Percentiles rank a stretch among this genome's conserved stretches.
Evolutionary conservation across 495 filamentous ascomycete species (phyloP).

Genomic region (Ramalina peruviana): DNA sequence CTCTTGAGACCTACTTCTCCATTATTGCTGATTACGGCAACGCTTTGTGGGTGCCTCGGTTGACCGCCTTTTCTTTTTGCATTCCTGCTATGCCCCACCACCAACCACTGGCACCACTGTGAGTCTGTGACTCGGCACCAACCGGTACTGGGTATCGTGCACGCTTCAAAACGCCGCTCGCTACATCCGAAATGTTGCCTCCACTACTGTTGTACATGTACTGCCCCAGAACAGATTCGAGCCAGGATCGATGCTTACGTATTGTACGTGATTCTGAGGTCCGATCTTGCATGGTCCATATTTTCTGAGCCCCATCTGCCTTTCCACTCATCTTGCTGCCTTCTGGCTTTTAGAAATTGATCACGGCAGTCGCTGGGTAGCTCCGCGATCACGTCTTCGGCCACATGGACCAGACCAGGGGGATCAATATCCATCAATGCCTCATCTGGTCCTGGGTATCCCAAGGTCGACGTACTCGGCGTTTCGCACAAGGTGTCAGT

Average conservation of each 20-base stretch:
- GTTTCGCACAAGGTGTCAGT: constrained; percentile 54
- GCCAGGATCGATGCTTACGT: not conserved
- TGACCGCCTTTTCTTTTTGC: not conserved
- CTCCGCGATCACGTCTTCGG: constrained; percentile 50
- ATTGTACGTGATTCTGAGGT: constrained; percentile 36
- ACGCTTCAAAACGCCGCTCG: not conserved
- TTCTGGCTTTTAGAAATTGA: constrained; percentile 50
- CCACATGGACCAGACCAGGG: constrained; percentile 45
- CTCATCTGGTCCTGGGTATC: constrained; percentile 52
- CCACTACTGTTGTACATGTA: too few species aligned
- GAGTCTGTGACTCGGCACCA: too few species aligned
- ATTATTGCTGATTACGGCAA: too few species aligned
- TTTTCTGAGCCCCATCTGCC: constrained; percentile 51
- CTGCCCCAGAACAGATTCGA: too few species aligned
- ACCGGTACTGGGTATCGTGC: not conserved
- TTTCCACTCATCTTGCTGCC: constrained; percentile 58
- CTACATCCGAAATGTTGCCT: not conserved
- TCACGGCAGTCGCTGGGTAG: constrained; percentile 58
- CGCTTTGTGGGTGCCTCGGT: too few species aligned
- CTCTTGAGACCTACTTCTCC: too few species aligned
- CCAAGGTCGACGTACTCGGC: constrained; percentile 42
- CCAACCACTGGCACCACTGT: too few species aligned
- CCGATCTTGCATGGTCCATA: constrained; percentile 30
- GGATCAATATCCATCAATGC: constrained; percentile 44
- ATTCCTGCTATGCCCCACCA: not conserved